These are phyloP conservation scores for Clonostachys solani DNA, from an alignment of 2,329 filamentous ascomycete genomes.

Conservation along the genomic window DNA sequence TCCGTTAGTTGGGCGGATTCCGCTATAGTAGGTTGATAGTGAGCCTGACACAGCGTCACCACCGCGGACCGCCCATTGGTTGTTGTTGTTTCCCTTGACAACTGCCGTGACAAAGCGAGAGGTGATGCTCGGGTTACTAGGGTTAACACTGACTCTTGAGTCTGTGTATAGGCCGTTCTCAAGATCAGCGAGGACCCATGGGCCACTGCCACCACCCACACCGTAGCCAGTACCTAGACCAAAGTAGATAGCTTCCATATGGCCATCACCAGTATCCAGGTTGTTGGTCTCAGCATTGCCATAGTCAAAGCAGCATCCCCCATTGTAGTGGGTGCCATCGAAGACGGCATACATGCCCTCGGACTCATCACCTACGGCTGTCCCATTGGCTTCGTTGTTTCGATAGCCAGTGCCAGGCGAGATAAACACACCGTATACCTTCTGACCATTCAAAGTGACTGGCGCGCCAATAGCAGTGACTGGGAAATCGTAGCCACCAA, in stretches of 20 bases:
- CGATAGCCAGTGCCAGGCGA: slow-evolving; percentile 60
- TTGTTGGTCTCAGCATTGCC: slow-evolving; percentile 51
- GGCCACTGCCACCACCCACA: slow-evolving; percentile 50
- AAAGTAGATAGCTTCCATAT: slow-evolving; percentile 65
- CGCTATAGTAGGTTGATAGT: slow-evolving; percentile 55
- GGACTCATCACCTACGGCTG: slow-evolving; percentile 47
- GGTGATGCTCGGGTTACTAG: slow-evolving; percentile 44
- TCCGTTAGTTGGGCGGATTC: slow-evolving; percentile 37
- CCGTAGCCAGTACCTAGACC: slow-evolving; percentile 37
- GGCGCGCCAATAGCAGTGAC: slow-evolving; percentile 57
- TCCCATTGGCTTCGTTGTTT: slow-evolving; percentile 47
- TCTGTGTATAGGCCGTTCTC: slow-evolving; percentile 65
- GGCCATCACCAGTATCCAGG: slow-evolving; percentile 52
- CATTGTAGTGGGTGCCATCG: slow-evolving; percentile 57
- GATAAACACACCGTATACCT: slow-evolving; percentile 60
- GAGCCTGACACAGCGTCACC: slow-evolving; percentile 48
- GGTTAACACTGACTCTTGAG: slow-evolving; percentile 34
- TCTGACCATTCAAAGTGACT: slow-evolving; percentile 54
- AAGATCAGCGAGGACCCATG: slow-evolving; percentile 67
- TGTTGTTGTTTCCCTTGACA: slow-evolving; percentile 50
- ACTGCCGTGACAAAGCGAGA: slow-evolving; percentile 52
- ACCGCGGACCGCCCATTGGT: slow-evolving; percentile 55
- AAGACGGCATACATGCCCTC: slow-evolving; percentile 59
- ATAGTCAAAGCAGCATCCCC: slow-evolving; percentile 52
- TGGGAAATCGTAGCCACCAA: slow-evolving; percentile 54